A percentile compares a stretch with the other conserved stretches of the same genome.
phyloP scores from a whole-genome alignment of 805 yeast genomes.

The Kodamaea nitidulidarum region DNA sequence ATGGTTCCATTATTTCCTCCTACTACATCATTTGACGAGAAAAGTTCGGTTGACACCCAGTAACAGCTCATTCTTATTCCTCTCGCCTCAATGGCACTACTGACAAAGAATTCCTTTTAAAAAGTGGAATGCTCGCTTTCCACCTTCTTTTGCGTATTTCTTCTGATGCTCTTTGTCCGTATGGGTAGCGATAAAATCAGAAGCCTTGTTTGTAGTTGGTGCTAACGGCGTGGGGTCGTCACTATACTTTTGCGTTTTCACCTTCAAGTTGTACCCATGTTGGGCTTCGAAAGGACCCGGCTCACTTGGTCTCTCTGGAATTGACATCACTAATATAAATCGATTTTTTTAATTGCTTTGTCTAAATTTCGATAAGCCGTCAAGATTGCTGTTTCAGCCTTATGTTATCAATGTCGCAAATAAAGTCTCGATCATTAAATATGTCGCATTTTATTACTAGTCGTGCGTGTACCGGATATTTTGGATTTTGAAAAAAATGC shows the following conservation, averaged over 20 bases:
- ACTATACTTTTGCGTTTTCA: constrained; percentile 28
- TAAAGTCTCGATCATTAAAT: neutral
- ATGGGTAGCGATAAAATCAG: constrained; percentile 24
- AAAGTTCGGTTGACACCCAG: too few relatives aligned
- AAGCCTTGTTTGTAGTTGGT: constrained; percentile 21
- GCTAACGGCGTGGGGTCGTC: constrained; percentile 33
- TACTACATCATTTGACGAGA: too few relatives aligned
- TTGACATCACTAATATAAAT: neutral
- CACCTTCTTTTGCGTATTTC: constrained; percentile 28
- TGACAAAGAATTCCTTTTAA: constrained; percentile 3
- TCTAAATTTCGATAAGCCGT: neutral
- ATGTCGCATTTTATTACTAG: neutral
- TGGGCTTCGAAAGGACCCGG: constrained; percentile 26
- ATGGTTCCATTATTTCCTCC: too few relatives aligned
- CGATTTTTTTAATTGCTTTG: constrained; percentile 2
- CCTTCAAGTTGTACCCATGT: constrained; percentile 29
- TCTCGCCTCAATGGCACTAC: neutral
- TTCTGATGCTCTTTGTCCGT: constrained; percentile 28
- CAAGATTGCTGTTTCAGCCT: constrained; percentile 1
- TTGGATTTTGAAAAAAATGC: constrained; percentile 2
- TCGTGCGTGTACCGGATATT: constrained; percentile 3
- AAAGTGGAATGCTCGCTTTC: constrained; percentile 9
- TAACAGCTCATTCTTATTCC: neutral
- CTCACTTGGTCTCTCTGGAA: constrained; percentile 30
- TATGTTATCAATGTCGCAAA: constrained; percentile 1